These are phyloP conservation scores for Fusarium sp. DNA, from an alignment of 2,329 filamentous ascomycete genomes.

Conservation along the genomic window DNA sequence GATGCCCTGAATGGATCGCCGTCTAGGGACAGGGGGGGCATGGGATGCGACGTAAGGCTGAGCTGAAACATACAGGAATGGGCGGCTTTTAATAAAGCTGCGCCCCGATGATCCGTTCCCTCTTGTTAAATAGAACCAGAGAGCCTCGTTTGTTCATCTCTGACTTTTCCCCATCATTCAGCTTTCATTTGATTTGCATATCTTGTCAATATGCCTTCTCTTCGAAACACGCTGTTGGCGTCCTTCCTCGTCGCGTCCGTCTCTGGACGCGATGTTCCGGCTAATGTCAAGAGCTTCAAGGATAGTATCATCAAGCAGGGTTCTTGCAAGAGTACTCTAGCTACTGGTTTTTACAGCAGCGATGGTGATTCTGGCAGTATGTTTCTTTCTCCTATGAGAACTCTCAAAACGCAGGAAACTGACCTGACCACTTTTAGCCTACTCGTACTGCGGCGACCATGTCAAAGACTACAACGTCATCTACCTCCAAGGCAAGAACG, in stretches of 20 bases:
- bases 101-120: background rate
- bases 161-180: background rate
- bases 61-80: background rate
- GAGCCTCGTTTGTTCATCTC: background rate
- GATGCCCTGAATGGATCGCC: background rate
- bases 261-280: slow-evolving; percentile 50
- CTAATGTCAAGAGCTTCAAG: slow-evolving; percentile 55
- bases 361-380: slow-evolving; percentile 51
- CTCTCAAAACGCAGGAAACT: too few species aligned
- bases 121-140: background rate
- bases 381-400: too few species aligned
- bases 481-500: slow-evolving; percentile 58
- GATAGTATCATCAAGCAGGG: slow-evolving; percentile 51
- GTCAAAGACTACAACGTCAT: slow-evolving; percentile 53
- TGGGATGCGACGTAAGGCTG: background rate
- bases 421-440: slow-evolving; percentile 40
- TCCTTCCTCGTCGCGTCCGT: slow-evolving; percentile 38
- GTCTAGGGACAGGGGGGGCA: background rate
- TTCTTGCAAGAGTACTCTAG: slow-evolving; percentile 51
- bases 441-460: slow-evolving; percentile 60
- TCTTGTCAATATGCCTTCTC: slow-evolving; percentile 24
- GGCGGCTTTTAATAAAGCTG: background rate
- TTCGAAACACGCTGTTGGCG: slow-evolving; percentile 36
- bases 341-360: slow-evolving; percentile 54
- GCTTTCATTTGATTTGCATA: background rate